These are phyloP conservation scores for Chlorella sorokiniana DNA, from an alignment of 139 green algal species.

Conservation along the genomic window DNA sequence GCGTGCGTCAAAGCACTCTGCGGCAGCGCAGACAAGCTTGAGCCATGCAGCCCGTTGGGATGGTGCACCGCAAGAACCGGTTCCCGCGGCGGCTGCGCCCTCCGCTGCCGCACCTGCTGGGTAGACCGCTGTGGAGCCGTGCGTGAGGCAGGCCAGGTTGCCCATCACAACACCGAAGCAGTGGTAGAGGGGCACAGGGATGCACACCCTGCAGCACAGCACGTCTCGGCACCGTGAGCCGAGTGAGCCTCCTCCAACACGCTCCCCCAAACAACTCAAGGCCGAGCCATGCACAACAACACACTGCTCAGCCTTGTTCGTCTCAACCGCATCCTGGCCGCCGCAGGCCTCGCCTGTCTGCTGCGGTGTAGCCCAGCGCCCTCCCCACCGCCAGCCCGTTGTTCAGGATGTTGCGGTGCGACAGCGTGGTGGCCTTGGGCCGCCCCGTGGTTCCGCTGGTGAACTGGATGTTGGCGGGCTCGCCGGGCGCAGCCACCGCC, in stretches of 20 bases:
- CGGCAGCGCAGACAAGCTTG: neutral
- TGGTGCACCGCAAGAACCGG: neutral
- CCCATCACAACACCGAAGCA: constrained; percentile 40
- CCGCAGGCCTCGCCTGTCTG: constrained; percentile 12
- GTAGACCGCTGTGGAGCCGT: constrained; percentile 28
- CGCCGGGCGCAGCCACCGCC: constrained; percentile 3
- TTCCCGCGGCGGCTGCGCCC: neutral
- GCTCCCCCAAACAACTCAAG: too few species aligned
- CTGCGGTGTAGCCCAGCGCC: neutral
- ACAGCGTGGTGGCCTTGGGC: constrained; percentile 45
- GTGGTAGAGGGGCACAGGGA: constrained; percentile 48
- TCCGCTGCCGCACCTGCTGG: constrained; percentile 12
- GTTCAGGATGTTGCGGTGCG: constrained; percentile 46
- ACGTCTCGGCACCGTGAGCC: neutral
- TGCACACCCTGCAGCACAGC: constrained; percentile 20
- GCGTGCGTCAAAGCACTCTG: constrained; percentile 27
- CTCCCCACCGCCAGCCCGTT: constrained; percentile 26
- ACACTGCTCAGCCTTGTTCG: neutral
- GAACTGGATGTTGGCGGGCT: constrained; percentile 50
- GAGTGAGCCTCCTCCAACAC: neutral
- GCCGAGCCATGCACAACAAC: neutral
- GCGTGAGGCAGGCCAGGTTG: neutral
- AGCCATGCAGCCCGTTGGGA: neutral
- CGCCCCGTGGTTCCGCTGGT: constrained; percentile 31
- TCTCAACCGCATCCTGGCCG: neutral